Conservation (phyloP, 331 rosid species). For the Quercus tomentella region DNA sequence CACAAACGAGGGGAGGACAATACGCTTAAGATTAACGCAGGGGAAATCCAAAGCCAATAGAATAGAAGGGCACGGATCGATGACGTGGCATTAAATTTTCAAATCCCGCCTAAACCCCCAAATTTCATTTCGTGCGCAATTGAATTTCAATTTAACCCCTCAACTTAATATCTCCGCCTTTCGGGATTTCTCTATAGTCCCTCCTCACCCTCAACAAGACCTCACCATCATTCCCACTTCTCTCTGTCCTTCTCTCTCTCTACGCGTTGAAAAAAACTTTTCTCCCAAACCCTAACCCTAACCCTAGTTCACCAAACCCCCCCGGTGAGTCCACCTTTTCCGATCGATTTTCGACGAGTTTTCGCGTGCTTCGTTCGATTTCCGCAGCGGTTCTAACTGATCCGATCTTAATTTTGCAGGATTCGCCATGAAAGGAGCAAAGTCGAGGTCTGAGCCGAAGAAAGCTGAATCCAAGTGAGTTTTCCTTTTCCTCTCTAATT, state of each 20-base stretch:
- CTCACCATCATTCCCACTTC: neutral
- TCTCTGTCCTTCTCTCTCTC: neutral
- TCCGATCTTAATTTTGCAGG: constrained; percentile 37
- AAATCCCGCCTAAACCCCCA: constrained; percentile 88
- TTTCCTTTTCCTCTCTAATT: neutral
- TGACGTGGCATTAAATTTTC: constrained; percentile 69
- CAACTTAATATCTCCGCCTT: constrained; percentile 45
- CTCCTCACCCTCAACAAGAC: neutral
- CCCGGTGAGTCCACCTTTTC: constrained; percentile 14
- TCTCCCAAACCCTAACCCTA: constrained; percentile 17
- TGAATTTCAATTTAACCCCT: constrained; percentile 77
- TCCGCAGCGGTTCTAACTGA: constrained; percentile 1
- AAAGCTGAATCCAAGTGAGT: constrained; percentile 65
- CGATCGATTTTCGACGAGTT: neutral
- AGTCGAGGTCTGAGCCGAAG: constrained; percentile 62
- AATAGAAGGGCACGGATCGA: constrained; percentile 36
- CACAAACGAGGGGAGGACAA: constrained; percentile 20
- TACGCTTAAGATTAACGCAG: constrained; percentile 30
- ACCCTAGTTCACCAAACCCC: neutral
- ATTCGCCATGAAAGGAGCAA: constrained; percentile 72
- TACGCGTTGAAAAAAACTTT: constrained; percentile 27
- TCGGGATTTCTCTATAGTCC: constrained; percentile 1
- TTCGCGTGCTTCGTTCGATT: neutral
- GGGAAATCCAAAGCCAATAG: constrained; percentile 28
- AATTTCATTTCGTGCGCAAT: constrained; percentile 65